These are phyloP conservation scores for Ampelocalamus luodianensis DNA, from an alignment of 176 grass and related monocot species.

Conservation along the genomic window DNA sequence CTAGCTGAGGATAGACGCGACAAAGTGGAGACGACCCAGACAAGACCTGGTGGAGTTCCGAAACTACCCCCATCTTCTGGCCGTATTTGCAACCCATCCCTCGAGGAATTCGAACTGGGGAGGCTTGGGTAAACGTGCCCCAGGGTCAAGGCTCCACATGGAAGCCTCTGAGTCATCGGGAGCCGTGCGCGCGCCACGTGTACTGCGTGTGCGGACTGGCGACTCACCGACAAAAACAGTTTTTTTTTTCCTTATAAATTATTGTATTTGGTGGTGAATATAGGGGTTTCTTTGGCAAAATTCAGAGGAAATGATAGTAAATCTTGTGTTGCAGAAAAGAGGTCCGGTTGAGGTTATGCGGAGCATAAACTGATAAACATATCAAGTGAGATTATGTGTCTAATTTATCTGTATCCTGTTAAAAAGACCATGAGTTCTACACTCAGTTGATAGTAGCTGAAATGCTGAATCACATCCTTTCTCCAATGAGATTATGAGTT, in stretches of 20 bases:
- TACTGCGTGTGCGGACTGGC: background rate
- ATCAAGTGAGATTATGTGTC: background rate
- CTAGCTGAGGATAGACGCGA: background rate
- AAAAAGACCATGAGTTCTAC: background rate
- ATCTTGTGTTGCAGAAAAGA: background rate
- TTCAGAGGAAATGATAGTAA: background rate
- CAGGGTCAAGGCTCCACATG: slow-evolving; percentile 44
- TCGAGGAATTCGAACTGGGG: background rate
- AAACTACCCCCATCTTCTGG: background rate
- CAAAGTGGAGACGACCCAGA: slow-evolving; percentile 43
- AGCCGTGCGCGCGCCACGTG: slow-evolving; percentile 21
- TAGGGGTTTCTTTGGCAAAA: background rate
- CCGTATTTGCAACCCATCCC: background rate
- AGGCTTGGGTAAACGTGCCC: background rate
- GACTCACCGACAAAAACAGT: background rate
- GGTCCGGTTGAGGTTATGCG: too few relatives aligned
- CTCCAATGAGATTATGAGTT: background rate
- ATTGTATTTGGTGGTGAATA: background rate
- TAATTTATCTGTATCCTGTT: background rate
- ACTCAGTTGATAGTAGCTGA: background rate
- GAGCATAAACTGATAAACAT: background rate
- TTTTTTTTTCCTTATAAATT: background rate
- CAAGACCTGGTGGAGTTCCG: background rate
- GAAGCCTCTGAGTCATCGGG: slow-evolving; percentile 30
- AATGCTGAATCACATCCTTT: too few relatives aligned